Conservation (phyloP, 164 flowering plant genomes). For the Vitis amurensis region DNA sequence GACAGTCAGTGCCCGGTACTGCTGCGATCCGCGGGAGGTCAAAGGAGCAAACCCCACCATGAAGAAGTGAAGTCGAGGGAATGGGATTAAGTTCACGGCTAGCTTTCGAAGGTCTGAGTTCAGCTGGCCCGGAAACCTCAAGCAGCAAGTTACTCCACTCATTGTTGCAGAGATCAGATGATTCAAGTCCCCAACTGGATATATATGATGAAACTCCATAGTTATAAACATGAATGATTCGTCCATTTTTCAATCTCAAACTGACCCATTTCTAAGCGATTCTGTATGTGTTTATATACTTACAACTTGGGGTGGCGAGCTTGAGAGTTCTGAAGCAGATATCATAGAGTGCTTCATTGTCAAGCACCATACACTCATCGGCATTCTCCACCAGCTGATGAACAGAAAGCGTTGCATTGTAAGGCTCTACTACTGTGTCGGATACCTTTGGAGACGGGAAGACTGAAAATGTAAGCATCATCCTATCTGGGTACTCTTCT, state of each 20-base stretch:
- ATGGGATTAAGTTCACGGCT: constrained; percentile 32
- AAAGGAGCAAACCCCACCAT: constrained; percentile 35
- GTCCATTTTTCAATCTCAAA: not conserved
- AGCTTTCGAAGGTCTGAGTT: constrained; percentile 30
- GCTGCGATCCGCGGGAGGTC: constrained; percentile 37
- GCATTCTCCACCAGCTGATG: constrained; percentile 36
- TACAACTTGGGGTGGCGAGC: constrained; percentile 34
- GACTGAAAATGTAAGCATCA: constrained; percentile 32
- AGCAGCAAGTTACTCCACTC: constrained; percentile 36
- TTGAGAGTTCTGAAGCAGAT: constrained; percentile 32
- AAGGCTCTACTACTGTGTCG: constrained; percentile 34
- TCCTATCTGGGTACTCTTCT: constrained; percentile 30
- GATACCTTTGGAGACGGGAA: constrained; percentile 32
- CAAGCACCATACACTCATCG: constrained; percentile 34
- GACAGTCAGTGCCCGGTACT: constrained; percentile 27
- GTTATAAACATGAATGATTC: not conserved
- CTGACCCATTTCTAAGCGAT: not conserved
- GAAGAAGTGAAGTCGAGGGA: constrained; percentile 33
- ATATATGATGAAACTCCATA: not conserved
- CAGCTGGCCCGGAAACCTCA: constrained; percentile 29
- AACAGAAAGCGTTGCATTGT: constrained; percentile 33
- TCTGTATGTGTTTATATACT: not conserved
- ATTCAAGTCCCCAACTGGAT: constrained; percentile 32
- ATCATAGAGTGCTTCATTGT: constrained; percentile 34
- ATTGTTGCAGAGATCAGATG: constrained; percentile 32